A percentile compares a stretch with the other conserved stretches of the same genome.
Conservation (phyloP, 495 filamentous ascomycete species). For the Penicillium psychrofluorescens region DNA sequence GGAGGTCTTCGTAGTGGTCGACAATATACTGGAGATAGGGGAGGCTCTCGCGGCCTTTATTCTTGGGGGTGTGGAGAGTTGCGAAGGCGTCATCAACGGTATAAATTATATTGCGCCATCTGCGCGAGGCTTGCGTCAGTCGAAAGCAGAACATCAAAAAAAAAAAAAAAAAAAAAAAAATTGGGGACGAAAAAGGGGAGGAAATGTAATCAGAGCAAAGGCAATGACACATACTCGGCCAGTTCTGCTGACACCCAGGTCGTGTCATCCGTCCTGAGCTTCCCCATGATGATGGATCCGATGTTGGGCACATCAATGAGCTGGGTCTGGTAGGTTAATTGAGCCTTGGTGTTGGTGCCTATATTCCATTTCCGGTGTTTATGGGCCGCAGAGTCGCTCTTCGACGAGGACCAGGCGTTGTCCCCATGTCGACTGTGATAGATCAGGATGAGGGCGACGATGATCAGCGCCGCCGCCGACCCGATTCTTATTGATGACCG, state of each 20-base stretch:
- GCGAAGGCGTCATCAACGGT: conserved; percentile 35
- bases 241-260: conserved; percentile 33
- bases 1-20: conserved; percentile 40
- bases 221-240: conserved; percentile 25
- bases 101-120: conserved; percentile 40
- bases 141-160: too few species aligned
- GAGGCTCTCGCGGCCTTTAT: conserved; percentile 42
- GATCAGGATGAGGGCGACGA: conserved; percentile 28
- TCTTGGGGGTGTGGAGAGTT: conserved; percentile 31
- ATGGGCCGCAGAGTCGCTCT: too few species aligned
- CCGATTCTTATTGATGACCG: conserved; percentile 38
- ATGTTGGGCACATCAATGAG: conserved; percentile 32
- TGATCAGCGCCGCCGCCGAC: conserved; percentile 24
- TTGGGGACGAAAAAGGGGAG: too few species aligned
- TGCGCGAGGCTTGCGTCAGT: conserved; percentile 1
- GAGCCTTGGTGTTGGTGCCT: conserved; percentile 8
- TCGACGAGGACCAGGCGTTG: conserved; percentile 15
- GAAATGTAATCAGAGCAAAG: background rate
- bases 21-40: conserved; percentile 42
- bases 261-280: conserved; percentile 29
- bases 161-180: too few species aligned
- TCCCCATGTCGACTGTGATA: conserved; percentile 24
- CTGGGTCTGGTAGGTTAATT: conserved; percentile 19
- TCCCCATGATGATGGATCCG: conserved; percentile 36
- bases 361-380: conserved; percentile 19